Evolutionary conservation across 2,329 filamentous ascomycete species (phyloP).

Genomic region (Neospermospora avenae): DNA sequence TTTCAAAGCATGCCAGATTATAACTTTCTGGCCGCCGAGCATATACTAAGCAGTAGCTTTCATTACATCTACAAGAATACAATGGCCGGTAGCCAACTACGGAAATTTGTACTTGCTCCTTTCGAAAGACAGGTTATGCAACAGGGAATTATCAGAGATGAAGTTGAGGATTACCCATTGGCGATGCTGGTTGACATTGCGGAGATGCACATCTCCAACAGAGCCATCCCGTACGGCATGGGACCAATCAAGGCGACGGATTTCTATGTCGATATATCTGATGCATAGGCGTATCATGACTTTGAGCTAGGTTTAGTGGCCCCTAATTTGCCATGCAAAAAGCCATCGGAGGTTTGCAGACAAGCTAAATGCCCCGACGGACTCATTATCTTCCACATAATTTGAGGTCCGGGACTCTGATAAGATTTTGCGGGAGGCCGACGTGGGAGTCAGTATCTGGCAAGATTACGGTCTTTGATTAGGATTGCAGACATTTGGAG

Average conservation of each 20-base stretch:
- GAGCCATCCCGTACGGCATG: not conserved
- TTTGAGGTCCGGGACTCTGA: too few relatives aligned
- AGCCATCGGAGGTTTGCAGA: too few relatives aligned
- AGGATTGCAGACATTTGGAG: too few relatives aligned
- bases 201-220: not conserved
- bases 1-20: not conserved
- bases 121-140: not conserved
- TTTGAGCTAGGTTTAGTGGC: too few relatives aligned
- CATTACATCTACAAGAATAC: not conserved
- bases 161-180: not conserved
- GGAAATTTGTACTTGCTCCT: not conserved
- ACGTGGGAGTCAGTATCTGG: too few relatives aligned
- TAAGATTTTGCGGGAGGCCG: too few relatives aligned
- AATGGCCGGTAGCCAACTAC: not conserved
- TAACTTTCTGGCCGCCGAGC: not conserved
- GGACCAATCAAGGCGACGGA: not conserved
- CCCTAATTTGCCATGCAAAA: too few relatives aligned
- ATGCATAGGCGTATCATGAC: too few relatives aligned
- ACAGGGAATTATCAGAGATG: not conserved
- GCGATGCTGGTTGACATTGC: not conserved
- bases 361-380: too few relatives aligned
- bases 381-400: too few relatives aligned
- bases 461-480: too few relatives aligned
- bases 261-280: not conserved
- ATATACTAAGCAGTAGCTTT: not conserved